phyloP scores from a whole-genome alignment of 495 filamentous ascomycete species.

The Penicillium silybi region DNA sequence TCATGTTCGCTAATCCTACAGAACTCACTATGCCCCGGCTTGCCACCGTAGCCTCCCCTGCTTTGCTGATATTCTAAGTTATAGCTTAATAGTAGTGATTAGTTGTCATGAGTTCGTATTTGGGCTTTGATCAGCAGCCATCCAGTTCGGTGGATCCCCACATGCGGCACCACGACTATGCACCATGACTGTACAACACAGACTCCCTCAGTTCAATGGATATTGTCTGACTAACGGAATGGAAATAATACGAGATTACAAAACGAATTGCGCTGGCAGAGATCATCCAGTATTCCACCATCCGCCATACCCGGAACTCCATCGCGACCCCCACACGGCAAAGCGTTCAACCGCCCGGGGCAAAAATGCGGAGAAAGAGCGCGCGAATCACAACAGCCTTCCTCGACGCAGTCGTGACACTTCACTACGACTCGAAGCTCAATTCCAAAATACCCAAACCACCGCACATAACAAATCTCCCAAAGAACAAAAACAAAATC shows the following conservation, averaged over 20 bases:
- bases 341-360: conserved; percentile 15
- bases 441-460: not conserved
- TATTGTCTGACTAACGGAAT: not conserved
- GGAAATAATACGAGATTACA: not conserved
- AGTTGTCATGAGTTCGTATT: too few species aligned
- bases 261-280: not conserved
- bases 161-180: too few species aligned
- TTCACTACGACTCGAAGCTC: too few species aligned
- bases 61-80: too few species aligned
- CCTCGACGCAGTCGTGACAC: not conserved
- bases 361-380: conserved; percentile 13
- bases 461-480: not conserved
- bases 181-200: not conserved
- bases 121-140: too few species aligned
- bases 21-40: too few species aligned
- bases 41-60: too few species aligned
- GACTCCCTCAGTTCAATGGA: not conserved
- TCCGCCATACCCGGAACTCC: not conserved
- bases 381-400: not conserved
- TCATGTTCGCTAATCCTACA: too few species aligned
- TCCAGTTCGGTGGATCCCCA: too few species aligned
- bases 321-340: conserved; percentile 11
- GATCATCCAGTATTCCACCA: not conserved
- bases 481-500: not conserved
- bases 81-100: too few species aligned